Conservation (phyloP, 1,139 yeast genomes). For the Suhomyces bolitotheri region DNA sequence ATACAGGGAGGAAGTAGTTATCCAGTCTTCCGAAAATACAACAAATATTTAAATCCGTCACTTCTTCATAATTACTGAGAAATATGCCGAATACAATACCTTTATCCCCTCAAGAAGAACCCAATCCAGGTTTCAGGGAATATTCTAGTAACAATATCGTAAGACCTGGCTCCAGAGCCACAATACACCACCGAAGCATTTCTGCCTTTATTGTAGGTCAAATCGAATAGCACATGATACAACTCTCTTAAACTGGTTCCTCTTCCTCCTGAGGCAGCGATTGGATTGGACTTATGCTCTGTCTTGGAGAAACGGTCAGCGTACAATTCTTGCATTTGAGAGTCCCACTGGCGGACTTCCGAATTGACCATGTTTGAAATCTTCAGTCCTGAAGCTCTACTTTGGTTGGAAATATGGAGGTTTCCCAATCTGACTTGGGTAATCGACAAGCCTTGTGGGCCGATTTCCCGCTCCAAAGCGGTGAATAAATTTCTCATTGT, state of each 20-base stretch:
- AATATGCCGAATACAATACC: too few relatives aligned
- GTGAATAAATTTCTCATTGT: conserved; percentile 40
- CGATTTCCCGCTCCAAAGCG: conserved; percentile 40
- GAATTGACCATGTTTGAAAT: conserved; percentile 36
- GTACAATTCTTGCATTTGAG: conserved; percentile 39
- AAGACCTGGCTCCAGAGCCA: conserved; percentile 52
- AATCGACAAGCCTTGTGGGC: conserved; percentile 43
- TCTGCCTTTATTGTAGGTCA: conserved; percentile 36
- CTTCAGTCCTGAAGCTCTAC: conserved; percentile 26
- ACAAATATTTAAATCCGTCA: too few relatives aligned
- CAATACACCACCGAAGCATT: conserved; percentile 43
- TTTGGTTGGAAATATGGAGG: conserved; percentile 38
- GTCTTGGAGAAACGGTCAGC: conserved; percentile 36
- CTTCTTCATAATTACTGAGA: too few relatives aligned
- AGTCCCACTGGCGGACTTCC: conserved; percentile 45
- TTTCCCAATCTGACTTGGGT: conserved; percentile 53
- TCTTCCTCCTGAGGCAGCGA: conserved; percentile 32
- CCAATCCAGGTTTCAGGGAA: conserved; percentile 38
- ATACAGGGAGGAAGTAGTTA: too few relatives aligned
- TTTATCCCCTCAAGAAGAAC: conserved; percentile 19
- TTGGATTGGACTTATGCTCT: conserved; percentile 36
- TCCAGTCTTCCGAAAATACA: too few relatives aligned
- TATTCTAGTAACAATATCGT: conserved; percentile 36
- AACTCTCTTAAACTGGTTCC: conserved; percentile 49
- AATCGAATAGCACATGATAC: conserved; percentile 56